These are phyloP conservation scores for Lodderomyces beijingensis DNA, from an alignment of 1,139 yeast species.

Conservation along the genomic window DNA sequence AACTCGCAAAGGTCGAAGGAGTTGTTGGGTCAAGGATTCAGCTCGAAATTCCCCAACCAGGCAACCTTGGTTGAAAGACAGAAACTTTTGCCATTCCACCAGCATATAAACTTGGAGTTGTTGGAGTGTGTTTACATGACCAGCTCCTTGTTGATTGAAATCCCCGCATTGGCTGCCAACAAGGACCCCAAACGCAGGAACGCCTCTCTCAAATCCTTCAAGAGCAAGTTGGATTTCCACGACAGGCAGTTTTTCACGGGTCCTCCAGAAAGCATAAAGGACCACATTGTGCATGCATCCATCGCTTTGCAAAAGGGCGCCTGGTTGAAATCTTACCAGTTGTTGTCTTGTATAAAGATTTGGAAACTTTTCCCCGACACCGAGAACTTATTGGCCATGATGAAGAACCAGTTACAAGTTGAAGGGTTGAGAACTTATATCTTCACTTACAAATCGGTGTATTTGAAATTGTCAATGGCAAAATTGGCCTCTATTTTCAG, in stretches of 20 bases:
- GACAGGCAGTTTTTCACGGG: slow-evolving; percentile 96
- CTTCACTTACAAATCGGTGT: slow-evolving; percentile 76
- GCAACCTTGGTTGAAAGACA: slow-evolving; percentile 64
- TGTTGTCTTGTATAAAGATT: slow-evolving; percentile 73
- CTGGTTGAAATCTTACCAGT: slow-evolving; percentile 74
- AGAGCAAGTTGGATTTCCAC: slow-evolving; percentile 87
- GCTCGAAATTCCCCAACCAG: slow-evolving; percentile 59
- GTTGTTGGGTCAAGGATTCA: slow-evolving; percentile 89
- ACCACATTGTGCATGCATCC: slow-evolving; percentile 90
- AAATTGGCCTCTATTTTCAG: slow-evolving; percentile 67
- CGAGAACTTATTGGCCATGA: slow-evolving; percentile 61
- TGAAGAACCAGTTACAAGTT: slow-evolving; percentile 73
- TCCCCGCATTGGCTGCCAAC: slow-evolving; percentile 70
- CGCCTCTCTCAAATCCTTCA: slow-evolving; percentile 75
- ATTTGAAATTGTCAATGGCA: slow-evolving; percentile 67
- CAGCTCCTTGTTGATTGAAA: slow-evolving; percentile 82
- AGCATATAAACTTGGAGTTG: slow-evolving; percentile 94
- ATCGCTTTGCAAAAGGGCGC: slow-evolving; percentile 85
- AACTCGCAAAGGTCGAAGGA: slow-evolving; percentile 86
- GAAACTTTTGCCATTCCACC: slow-evolving; percentile 93
- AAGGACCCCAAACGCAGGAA: slow-evolving; percentile 48
- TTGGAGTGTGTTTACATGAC: slow-evolving; percentile 94
- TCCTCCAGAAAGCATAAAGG: slow-evolving; percentile 96
- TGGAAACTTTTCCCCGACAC: slow-evolving; percentile 83
- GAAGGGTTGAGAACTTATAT: slow-evolving; percentile 90